These are phyloP conservation scores for Allomyces arbusculus DNA, from an alignment of 192 early-diverging fungal genomes.

Conservation along the genomic window DNA sequence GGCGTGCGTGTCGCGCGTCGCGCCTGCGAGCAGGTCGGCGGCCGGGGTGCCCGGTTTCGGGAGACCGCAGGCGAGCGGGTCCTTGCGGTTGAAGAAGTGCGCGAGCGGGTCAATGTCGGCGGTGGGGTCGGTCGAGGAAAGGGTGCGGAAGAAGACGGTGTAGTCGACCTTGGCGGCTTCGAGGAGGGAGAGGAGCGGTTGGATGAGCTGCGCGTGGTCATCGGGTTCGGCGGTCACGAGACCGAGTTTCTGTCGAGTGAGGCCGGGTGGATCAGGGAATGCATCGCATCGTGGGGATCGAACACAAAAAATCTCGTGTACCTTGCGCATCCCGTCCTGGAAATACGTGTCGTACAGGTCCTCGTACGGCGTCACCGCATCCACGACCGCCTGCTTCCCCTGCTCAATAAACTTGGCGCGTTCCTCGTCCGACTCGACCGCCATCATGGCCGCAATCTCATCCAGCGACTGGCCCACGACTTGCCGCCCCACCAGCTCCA, in stretches of 20 bases:
- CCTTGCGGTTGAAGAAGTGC: too few species aligned
- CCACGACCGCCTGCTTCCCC: constrained; percentile 18
- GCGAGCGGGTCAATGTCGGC: constrained; percentile 4
- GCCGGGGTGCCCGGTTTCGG: too few species aligned
- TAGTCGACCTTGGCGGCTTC: constrained; percentile 46
- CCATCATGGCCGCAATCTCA: constrained; percentile 8
- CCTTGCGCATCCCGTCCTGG: constrained; percentile 37
- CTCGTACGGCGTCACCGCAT: constrained; percentile 29
- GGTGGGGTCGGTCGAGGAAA: constrained; percentile 25
- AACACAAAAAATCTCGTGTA: too few species aligned
- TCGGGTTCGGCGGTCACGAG: constrained; percentile 6
- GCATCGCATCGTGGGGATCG: too few species aligned
- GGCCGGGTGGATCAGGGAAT: too few species aligned
- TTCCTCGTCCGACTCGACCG: constrained; percentile 4
- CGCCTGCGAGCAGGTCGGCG: too few species aligned
- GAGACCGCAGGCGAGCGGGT: too few species aligned
- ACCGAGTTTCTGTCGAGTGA: constrained; percentile 16
- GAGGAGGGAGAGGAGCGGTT: constrained; percentile 49
- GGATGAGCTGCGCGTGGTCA: constrained; percentile 30
- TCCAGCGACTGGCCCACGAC: constrained; percentile 22
- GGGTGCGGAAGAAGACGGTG: constrained; percentile 45
- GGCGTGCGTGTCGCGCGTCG: too few species aligned
- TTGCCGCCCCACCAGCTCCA: constrained; percentile 32
- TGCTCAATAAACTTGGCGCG: constrained; percentile 8
- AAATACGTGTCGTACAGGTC: constrained; percentile 26